These are phyloP conservation scores for Dendrobium nobile DNA, from an alignment of 106 monocot genomes.

Conservation along the genomic window DNA sequence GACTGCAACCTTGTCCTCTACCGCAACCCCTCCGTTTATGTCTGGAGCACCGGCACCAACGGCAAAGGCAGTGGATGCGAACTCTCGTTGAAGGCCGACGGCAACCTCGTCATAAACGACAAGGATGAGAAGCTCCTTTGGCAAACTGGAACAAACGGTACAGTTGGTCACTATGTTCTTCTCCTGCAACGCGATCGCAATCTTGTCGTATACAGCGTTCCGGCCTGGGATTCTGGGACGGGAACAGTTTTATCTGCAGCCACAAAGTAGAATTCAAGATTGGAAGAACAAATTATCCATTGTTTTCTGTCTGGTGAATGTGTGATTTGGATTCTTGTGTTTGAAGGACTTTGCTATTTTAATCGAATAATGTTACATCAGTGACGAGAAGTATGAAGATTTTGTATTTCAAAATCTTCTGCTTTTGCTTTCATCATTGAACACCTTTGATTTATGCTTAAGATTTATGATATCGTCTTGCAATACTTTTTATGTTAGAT, in stretches of 20 bases:
- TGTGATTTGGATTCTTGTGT: too few relatives aligned
- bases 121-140: background rate
- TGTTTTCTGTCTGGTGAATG: too few relatives aligned
- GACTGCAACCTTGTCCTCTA: background rate
- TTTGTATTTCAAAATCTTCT: too few relatives aligned
- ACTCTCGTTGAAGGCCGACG: background rate
- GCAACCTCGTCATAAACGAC: background rate
- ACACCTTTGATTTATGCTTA: too few relatives aligned
- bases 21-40: background rate
- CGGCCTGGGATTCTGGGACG: background rate
- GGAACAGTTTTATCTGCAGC: background rate
- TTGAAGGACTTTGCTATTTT: too few relatives aligned
- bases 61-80: background rate
- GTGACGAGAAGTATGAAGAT: too few relatives aligned
- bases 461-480: too few relatives aligned
- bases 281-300: too few relatives aligned
- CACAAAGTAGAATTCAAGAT: too few relatives aligned
- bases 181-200: background rate
- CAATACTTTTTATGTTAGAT: too few relatives aligned
- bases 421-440: too few relatives aligned
- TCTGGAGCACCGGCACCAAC: background rate
- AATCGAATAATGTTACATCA: too few relatives aligned
- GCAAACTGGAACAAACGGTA: background rate
- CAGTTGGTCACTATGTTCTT: background rate
- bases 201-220: background rate